phyloP scores from a whole-genome alignment of 116 monocot species.

The Papilionanthe hybrid region DNA sequence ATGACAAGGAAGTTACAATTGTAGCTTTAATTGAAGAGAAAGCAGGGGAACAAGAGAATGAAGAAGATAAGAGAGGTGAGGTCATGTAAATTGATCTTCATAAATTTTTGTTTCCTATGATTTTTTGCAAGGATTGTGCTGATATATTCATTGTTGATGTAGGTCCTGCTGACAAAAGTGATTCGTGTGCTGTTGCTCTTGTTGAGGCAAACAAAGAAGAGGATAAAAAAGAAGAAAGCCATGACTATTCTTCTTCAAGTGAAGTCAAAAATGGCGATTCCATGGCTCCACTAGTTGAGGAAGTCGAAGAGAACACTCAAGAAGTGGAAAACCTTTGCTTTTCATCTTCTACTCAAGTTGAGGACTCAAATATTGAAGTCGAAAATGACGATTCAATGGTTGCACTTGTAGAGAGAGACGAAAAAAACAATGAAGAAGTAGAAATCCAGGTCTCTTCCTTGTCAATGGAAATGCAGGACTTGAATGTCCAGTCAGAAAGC shows the following conservation, averaged over 20 bases:
- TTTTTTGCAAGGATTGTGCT: neutral
- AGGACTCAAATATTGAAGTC: neutral
- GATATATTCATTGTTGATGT: neutral
- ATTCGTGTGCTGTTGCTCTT: neutral
- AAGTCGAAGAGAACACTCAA: neutral
- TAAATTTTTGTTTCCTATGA: neutral
- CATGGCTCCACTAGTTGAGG: neutral
- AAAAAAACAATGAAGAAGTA: neutral
- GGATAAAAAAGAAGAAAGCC: neutral
- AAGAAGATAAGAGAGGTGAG: neutral
- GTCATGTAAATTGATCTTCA: neutral
- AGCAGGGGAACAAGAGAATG: neutral
- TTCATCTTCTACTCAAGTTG: neutral
- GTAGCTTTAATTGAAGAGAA: too few species aligned
- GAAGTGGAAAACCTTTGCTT: neutral
- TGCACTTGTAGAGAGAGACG: neutral
- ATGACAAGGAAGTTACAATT: neutral
- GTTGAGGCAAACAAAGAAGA: neutral
- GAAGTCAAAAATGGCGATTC: neutral
- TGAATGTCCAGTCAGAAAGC: neutral
- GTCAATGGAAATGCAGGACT: too few species aligned
- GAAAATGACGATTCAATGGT: neutral
- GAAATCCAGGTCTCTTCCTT: neutral
- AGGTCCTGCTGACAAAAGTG: neutral
- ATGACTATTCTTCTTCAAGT: neutral